Evolutionary conservation across 176 grass and related monocot species (phyloP).

Genomic region (bread wheat (Triticum aestivum)): IWGSC_CS_RefSeq_v2.1 NC_057807.1:378692048-378692547

Average conservation of each 20-base stretch:
- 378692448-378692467: background rate
- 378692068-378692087: background rate
- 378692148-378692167: background rate
- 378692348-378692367: background rate
- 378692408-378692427: too few relatives aligned
- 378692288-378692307: too few relatives aligned
- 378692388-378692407: background rate
- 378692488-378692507: too few relatives aligned
- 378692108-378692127: background rate
- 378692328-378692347: background rate
- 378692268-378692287: background rate
- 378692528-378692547: too few relatives aligned
- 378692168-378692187: background rate
- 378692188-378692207: background rate
- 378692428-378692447: background rate
- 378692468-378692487: too few relatives aligned
- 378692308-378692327: background rate
- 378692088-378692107: background rate
- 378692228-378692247: too few relatives aligned
- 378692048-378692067: background rate
- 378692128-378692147: background rate
- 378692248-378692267: background rate
- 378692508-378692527: too few relatives aligned
- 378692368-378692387: background rate
- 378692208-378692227: background rate